Percentiles rank a stretch among this genome's conserved stretches.
Evolutionary conservation across 257 asterid genomes (phyloP).

Genomic region (Penstemon davidsonii): DNA sequence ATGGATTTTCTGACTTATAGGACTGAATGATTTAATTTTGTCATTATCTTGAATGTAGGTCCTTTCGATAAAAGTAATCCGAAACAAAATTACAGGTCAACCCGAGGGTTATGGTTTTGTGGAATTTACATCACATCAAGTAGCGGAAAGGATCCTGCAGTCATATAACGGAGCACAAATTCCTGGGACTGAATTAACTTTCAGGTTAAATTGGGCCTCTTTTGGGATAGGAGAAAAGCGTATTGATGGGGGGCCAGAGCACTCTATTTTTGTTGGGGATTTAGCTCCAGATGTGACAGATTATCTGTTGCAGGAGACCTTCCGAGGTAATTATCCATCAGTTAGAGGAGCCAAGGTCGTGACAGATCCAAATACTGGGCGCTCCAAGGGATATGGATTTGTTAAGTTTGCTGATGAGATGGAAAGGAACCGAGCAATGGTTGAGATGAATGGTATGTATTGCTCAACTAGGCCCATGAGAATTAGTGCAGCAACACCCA

Average conservation of each 20-base stretch:
- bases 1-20: conserved; percentile 8
- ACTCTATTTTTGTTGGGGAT: conserved; percentile 97
- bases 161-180: conserved; percentile 88
- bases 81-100: conserved; percentile 86
- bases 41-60: conserved; percentile 50
- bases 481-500: conserved; percentile 98
- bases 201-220: conserved; percentile 98
- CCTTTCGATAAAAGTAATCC: conserved; percentile 82
- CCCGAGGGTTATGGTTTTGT: conserved; percentile 98
- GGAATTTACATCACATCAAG: conserved; percentile 78
- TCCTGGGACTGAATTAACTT: conserved; percentile 91
- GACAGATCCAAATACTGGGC: conserved; percentile 95
- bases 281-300: conserved; percentile 98
- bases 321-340: conserved; percentile 76
- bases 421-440: conserved; percentile 95
- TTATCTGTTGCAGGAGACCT: conserved; percentile 91
- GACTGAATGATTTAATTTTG: conserved; percentile 4
- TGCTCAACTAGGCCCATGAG: conserved; percentile 99
- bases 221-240: conserved; percentile 92
- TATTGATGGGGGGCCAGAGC: conserved; percentile 80
- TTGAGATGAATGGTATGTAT: conserved; percentile 93
- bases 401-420: conserved; percentile 93
- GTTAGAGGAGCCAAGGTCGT: conserved; percentile 99
- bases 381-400: conserved; percentile 98
- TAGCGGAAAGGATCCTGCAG: conserved; percentile 83